Evolutionary conservation across 2,329 filamentous ascomycete genomes (phyloP), one percentile per base, ranked within the genome.

Genomic region (Dothideomycetes sp.): DNA sequence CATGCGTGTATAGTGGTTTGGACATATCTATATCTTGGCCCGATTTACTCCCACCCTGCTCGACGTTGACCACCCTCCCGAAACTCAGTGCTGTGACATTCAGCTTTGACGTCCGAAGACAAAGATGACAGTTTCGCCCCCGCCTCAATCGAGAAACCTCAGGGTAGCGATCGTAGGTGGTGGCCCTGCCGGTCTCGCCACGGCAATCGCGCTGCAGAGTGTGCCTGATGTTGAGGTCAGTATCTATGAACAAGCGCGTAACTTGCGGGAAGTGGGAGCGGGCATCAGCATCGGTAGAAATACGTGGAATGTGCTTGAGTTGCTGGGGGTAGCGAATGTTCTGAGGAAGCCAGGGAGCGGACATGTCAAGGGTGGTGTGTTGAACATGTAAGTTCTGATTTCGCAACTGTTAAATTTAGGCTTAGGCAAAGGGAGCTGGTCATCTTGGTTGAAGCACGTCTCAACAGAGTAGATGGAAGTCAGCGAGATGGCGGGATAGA

Each of bases 211-310:
- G 2, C 50, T 71, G 1, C 63, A 60, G 1, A 48, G 57, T 30
- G 47, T 68, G 2, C 58, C 62, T 0, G 60, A 65, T 29, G 51
- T 70, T 7, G 49, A 63, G 14, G 58, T 66, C 3, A 59, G 51
- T 0, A 46, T 70, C 1, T 71, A 67, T 37, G 68, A 71, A 42
- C 60, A 69, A 41, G 64, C 64, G 1, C 54, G 45, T 5, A 52
- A 63, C 14, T 49, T 70, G n/a, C 52, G 64, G 22, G 67, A 71
- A 46, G 61, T 68, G 4, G 67, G 68, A 1, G 66, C 66, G 1
- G 68, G 67, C 0, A 68, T 71, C 40, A 62, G 58, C 34, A 62
- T 70, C 12, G 59, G 61, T 2, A 53, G 59, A 5, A 69, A 70
- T 47, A 61, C 60, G 11, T 71, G 66, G 68, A 65, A 59, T 33